Percentiles rank a stretch among this genome's conserved stretches.
phyloP scores from a whole-genome alignment of 2,329 filamentous ascomycete genomes.

The Paecilomyces fulvus region DNA sequence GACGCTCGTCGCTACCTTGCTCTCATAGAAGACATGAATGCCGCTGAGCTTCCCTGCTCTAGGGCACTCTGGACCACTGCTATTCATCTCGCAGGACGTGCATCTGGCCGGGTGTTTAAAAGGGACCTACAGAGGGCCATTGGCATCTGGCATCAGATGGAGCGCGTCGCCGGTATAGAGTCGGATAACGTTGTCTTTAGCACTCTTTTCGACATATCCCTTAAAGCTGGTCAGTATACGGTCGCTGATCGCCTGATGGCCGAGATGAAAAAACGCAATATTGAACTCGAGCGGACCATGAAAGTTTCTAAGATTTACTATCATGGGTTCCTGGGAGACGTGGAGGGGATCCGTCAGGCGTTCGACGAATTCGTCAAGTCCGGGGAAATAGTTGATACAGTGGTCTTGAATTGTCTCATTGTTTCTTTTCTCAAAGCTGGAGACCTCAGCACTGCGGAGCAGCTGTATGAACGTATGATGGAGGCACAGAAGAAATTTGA shows the following conservation, averaged over 20 bases:
- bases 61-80: conserved; percentile 74
- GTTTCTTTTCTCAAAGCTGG: conserved; percentile 66
- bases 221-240: conserved; percentile 73
- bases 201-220: conserved; percentile 79
- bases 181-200: conserved; percentile 81
- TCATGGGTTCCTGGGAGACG: conserved; percentile 66
- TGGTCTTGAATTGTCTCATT: conserved; percentile 80
- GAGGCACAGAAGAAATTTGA: conserved; percentile 38
- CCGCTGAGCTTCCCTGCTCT: conserved; percentile 59
- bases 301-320: conserved; percentile 77
- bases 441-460: conserved; percentile 67
- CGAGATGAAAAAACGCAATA: conserved; percentile 65
- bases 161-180: conserved; percentile 56
- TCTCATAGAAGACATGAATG: conserved; percentile 74
- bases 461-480: conserved; percentile 81
- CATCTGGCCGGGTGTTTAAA: conserved; percentile 51
- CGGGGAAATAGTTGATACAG: conserved; percentile 80
- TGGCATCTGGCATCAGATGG: conserved; percentile 83
- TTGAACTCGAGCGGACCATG: conserved; percentile 68
- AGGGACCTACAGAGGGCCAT: conserved; percentile 61
- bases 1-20: conserved; percentile 73
- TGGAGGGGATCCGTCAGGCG: conserved; percentile 62
- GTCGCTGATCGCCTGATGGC: conserved; percentile 77
- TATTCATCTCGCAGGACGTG: conserved; percentile 68
- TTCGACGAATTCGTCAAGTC: conserved; percentile 77